phyloP scores from a whole-genome alignment of 169 alveolate genomes.

The Plasmodium vinckei region DNA sequence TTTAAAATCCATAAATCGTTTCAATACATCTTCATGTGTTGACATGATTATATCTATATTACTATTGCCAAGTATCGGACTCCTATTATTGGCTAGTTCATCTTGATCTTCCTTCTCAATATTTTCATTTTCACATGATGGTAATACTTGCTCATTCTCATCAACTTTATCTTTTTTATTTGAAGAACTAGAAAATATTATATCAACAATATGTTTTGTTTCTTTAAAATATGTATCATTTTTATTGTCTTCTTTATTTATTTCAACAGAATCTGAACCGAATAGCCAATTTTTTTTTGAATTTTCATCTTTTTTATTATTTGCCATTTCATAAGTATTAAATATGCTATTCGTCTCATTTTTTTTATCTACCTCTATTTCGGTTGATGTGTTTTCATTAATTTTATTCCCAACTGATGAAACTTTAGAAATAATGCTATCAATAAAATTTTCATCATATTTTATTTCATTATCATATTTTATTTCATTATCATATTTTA shows the following conservation, averaged over 20 bases:
- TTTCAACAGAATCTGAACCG: background rate
- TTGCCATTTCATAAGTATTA: too few species aligned
- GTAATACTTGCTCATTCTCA: background rate
- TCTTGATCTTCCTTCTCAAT: background rate
- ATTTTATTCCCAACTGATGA: too few species aligned
- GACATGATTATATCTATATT: conserved; percentile 69
- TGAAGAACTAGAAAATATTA: conserved; percentile 15
- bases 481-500: background rate
- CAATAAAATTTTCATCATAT: too few species aligned
- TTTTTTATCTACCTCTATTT: too few species aligned
- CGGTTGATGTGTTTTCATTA: too few species aligned
- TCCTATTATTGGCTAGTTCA: background rate
- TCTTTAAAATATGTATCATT: conserved; percentile 6
- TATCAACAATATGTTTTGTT: conserved; percentile 33
- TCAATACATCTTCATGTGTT: conserved; percentile 44
- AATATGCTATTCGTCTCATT: too few species aligned
- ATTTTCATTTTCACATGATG: background rate
- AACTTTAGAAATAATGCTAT: too few species aligned
- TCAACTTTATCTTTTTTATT: background rate
- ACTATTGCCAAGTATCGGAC: conserved; percentile 16
- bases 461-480: background rate
- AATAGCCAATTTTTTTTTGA: background rate
- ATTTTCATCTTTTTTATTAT: background rate
- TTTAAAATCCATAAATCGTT: conserved; percentile 49
- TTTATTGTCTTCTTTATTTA: background rate